Base-by-base conservation (phyloP, 257 asterid genomes). In the Ocimum tenuiflorum region DNA sequence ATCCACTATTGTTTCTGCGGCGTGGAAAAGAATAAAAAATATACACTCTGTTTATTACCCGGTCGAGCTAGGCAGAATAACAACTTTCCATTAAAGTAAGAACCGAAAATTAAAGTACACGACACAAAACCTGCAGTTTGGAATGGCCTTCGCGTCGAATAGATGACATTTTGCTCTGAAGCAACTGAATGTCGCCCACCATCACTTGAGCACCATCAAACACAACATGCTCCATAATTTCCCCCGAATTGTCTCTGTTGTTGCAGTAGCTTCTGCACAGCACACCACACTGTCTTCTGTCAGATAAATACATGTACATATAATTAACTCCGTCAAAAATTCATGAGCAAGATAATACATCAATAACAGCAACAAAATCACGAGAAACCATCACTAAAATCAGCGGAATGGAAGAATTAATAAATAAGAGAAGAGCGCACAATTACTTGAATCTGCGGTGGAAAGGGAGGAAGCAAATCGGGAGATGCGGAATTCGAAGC, bases 51-150 rank as follows among this genome's bases (percentile, higher is more conserved):
- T 27, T 27, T 27, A 27, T 27, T 27, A 27, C 31, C 4, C 31
- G 4, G 31, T 27, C 31, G 42, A 36, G 57, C 60, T 23, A 47
- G 18, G 56, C 58, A 48, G n/a, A 14, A 14, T 7, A 41, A 50
- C 51, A 31, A 46, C n/a, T 29, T 8, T 13, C 38, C 50, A 49
- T 19, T 14, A 39, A 33, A 33, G 12, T 53, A 13, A 10, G 20
- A 8, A 59, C 4, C 45, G 6, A 3, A 4, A 57, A 43, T 6
- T n/a, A 8, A 47, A 43, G 48, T 7, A 12, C 18, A 18, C 23
- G 47, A 13, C 29, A 52, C 2, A 20, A 78, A 72, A 86, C 96
- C 96, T 91, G 97, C 65, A 91, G 88, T 60, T 86, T 86, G 19
- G 87, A 69, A 74, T 91, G 82, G 42, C 96, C 94, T 0, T 73